Percentiles rank a stretch among this genome's conserved stretches.
Conservation (phyloP, 345 rosid genomes). For the Carallia pectinifolia region DNA sequence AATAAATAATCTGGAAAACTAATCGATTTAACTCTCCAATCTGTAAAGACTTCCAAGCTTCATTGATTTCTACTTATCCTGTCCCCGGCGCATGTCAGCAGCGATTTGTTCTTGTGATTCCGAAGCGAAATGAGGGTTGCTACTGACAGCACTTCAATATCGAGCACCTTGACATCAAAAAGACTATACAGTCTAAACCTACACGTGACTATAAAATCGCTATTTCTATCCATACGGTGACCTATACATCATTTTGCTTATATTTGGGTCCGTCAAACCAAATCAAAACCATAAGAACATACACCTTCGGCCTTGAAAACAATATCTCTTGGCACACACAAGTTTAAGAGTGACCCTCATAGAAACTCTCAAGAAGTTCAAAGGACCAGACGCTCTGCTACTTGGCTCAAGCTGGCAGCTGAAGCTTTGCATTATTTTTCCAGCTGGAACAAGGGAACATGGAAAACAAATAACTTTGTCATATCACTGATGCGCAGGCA, state of each 20-base stretch:
- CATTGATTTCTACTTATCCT: conserved; percentile 1
- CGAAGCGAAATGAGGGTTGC: conserved; percentile 12
- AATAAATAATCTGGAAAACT: neutral
- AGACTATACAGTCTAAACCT: conserved; percentile 2
- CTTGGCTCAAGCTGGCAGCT: conserved; percentile 76
- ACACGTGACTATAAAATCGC: neutral
- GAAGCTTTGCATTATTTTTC: conserved; percentile 87
- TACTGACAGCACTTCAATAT: neutral
- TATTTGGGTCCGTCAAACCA: neutral
- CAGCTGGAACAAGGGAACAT: conserved; percentile 49
- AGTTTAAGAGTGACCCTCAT: neutral
- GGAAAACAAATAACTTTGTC: neutral
- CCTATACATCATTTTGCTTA: neutral
- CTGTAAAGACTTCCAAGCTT: neutral
- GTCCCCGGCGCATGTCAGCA: too few species aligned
- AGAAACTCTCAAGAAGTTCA: neutral
- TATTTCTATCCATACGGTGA: neutral
- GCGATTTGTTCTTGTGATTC: neutral
- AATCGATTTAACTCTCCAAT: neutral
- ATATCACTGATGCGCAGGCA: neutral
- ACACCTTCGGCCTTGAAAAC: neutral
- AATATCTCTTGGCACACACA: neutral
- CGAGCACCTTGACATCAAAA: conserved; percentile 11
- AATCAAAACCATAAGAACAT: conserved; percentile 1
- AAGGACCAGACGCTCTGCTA: neutral